Percentiles rank a stretch among this genome's conserved stretches.
Evolutionary conservation across 345 rosid genomes (phyloP).

Genomic region (Cochlearia excelsa): DNA sequence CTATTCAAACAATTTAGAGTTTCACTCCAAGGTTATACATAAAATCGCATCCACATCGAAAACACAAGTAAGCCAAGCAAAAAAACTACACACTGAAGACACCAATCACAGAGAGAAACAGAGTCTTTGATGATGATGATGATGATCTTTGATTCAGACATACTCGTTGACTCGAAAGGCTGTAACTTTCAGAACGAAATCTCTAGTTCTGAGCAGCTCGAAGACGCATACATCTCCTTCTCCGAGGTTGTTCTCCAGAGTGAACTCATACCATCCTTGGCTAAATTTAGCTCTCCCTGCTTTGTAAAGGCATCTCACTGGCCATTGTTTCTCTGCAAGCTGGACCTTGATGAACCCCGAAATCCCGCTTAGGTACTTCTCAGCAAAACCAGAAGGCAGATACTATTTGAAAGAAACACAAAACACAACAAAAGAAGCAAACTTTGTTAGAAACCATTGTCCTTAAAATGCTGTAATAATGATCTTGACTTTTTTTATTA

Average conservation of each 20-base stretch:
- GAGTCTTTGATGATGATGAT: neutral
- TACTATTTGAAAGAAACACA: slow-evolving; percentile 45
- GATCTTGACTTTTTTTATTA: slow-evolving; percentile 13
- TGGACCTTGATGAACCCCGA: slow-evolving; percentile 81
- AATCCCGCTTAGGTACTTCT: slow-evolving; percentile 73
- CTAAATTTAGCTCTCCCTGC: slow-evolving; percentile 85
- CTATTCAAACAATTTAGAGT: no score
- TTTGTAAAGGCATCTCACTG: slow-evolving; percentile 77
- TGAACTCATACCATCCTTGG: slow-evolving; percentile 92
- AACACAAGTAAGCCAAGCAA: no score
- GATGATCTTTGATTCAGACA: slow-evolving; percentile 29
- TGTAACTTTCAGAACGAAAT: slow-evolving; percentile 75
- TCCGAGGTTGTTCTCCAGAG: slow-evolving; percentile 73
- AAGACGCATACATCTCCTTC: slow-evolving; percentile 89
- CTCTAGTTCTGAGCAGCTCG: slow-evolving; percentile 68
- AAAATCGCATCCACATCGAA: no score
- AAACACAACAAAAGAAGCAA: neutral
- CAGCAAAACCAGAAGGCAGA: slow-evolving; percentile 83
- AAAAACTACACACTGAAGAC: no score
- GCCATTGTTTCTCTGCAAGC: slow-evolving; percentile 72
- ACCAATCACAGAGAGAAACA: no score
- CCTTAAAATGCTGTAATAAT: neutral
- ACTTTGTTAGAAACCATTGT: slow-evolving; percentile 5
- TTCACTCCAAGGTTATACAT: no score
- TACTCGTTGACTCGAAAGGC: slow-evolving; percentile 56